A percentile compares a stretch with the other conserved stretches of the same genome.
Conservation (phyloP, 2,329 filamentous ascomycete species). For the Apiospora aurea region DNA sequence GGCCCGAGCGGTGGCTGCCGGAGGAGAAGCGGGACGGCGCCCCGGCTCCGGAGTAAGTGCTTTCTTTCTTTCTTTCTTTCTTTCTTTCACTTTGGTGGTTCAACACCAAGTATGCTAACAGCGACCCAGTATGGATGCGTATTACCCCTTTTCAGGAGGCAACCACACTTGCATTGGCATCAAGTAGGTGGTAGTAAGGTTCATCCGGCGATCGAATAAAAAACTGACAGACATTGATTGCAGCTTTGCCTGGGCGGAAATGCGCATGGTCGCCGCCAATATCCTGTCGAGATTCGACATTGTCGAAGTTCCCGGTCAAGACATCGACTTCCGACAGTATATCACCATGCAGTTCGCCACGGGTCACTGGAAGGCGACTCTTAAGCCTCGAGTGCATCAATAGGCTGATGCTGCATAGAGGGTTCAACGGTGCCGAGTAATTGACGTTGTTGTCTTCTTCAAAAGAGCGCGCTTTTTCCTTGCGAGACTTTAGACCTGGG, state of each 20-base stretch:
- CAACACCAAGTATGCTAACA: background rate
- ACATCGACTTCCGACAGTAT: conserved; percentile 19
- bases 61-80: background rate
- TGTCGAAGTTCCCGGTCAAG: conserved; percentile 10
- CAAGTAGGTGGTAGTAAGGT: conserved; percentile 8
- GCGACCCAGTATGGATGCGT: conserved; percentile 7
- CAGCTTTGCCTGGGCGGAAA: conserved; percentile 23
- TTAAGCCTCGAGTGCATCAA: background rate
- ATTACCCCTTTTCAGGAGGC: conserved; percentile 20
- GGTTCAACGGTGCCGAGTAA: no score
- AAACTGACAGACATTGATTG: background rate
- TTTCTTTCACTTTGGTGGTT: background rate
- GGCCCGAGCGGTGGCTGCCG: conserved; percentile 20
- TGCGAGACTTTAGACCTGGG: no score
- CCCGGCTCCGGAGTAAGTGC: conserved; percentile 11
- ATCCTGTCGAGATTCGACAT: conserved; percentile 20
- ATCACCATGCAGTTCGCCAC: conserved; percentile 23
- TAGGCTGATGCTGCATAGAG: background rate
- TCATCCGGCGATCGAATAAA: no score
- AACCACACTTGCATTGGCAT: conserved; percentile 21
- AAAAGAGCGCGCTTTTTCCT: background rate
- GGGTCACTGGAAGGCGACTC: conserved; percentile 5
- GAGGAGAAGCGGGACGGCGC: conserved; percentile 12
- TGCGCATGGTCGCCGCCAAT: conserved; percentile 23
- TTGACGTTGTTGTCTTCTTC: background rate